Base-by-base conservation (phyloP, 2,329 filamentous ascomycete genomes). In the Scolecobasidium constrictum region DNA sequence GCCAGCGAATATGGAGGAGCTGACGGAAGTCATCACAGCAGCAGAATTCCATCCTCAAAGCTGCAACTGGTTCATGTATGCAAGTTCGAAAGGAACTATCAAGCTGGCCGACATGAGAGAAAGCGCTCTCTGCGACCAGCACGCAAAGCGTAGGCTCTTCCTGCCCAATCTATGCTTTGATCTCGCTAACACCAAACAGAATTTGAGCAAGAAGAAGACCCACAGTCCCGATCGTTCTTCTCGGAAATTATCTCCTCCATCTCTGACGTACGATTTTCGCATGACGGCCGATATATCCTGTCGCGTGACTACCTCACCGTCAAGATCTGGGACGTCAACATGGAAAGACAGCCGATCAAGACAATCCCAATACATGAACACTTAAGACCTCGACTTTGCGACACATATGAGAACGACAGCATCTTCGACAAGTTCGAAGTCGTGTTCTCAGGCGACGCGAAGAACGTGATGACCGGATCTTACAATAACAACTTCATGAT, bases 401-500 rank as follows among this genome's bases (percentile, higher is more conserved):
- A 98, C 59, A 98, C 92, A 3, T 98, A 98, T 56, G 92, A 98
- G 67, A 98, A 98, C 56, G 92, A 98, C 59, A 94, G 87, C 63
- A 98, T 98, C 58, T 98, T 98, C 59, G 92, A 98, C 76, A 98
- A 98, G 65, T 98, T 98, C 52, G 92, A 98, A 66, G 92, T 98
- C 34, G 90, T 96, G 41, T 98, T 98, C 68, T 96, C 90, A 2
- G 92, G 92, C 18, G 90, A 96, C 63, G 86, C 87, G 31, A 93
- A 94, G 73, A 96, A 98, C 55, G 92, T 96, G 51, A 98, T 98
- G 92, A 98, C 92, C 4, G 92, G 92, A 54, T 95, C 87, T 60
- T 98, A 98, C 72, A 98, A 98, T 75, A 98, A 98, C 71, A 98
- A 98, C 69, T 96, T 98, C 72, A 98, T 98, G 92, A 98, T 98